phyloP scores from a whole-genome alignment of 345 rosid genomes.

The Isatis tinctoria region DNA sequence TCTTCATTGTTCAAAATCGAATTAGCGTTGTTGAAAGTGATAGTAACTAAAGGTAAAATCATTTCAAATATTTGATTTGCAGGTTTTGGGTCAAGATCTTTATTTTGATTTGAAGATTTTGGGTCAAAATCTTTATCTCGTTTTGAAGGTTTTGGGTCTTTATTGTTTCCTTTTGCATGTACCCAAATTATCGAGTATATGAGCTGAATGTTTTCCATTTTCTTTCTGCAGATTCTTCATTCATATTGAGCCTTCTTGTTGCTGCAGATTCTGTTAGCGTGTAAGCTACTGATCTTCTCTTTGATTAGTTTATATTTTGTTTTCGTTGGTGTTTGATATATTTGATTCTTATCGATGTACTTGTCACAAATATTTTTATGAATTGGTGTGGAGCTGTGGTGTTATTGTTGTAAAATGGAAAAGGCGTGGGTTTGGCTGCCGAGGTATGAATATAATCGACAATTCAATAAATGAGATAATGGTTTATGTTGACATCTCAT shows the following conservation, averaged over 20 bases:
- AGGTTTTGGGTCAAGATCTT: too few species aligned
- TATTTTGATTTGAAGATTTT: too few species aligned
- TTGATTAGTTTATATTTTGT: neutral
- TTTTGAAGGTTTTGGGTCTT: too few species aligned
- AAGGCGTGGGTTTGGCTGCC: neutral
- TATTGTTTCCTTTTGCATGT: neutral
- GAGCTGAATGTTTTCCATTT: neutral
- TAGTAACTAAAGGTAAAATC: too few species aligned
- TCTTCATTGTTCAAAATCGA: too few species aligned
- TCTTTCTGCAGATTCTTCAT: neutral
- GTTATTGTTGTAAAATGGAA: neutral
- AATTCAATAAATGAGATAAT: neutral
- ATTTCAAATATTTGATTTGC: too few species aligned
- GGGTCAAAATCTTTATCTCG: too few species aligned
- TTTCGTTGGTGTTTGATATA: neutral
- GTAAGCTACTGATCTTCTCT: neutral
- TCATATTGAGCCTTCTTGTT: neutral
- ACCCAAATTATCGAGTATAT: neutral
- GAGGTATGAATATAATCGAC: neutral
- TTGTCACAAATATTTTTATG: neutral
- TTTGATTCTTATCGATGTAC: neutral
- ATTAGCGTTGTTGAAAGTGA: too few species aligned
- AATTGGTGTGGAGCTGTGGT: neutral
- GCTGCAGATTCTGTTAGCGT: neutral
- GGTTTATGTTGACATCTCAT: neutral